Evolutionary conservation across 495 filamentous ascomycete species (phyloP).

Genomic region (Articulospora tetracladia): DNA sequence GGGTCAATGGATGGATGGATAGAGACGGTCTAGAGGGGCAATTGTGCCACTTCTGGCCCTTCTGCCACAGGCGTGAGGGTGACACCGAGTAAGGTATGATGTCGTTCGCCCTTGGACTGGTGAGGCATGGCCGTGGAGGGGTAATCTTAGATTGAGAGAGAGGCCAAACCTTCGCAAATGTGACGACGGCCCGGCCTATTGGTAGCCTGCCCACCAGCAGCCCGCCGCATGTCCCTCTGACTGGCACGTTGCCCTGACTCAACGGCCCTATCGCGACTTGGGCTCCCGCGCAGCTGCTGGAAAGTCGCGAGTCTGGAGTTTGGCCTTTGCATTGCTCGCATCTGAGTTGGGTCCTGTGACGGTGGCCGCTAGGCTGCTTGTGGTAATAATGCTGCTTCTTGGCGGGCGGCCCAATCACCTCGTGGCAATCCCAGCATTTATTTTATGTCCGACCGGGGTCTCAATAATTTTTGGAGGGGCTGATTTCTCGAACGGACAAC

Average conservation of each 20-base stretch:
- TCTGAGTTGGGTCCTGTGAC: neutral
- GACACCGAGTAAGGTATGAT: neutral
- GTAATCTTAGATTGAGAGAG: too few relatives aligned
- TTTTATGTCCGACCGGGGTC: neutral
- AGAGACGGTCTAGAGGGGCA: neutral
- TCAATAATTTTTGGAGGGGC: slow-evolving; percentile 1
- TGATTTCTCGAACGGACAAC: slow-evolving; percentile 6
- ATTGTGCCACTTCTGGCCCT: neutral
- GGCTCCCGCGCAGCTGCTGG: too few relatives aligned
- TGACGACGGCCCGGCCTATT: too few relatives aligned
- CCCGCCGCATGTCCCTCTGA: too few relatives aligned
- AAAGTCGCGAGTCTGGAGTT: too few relatives aligned
- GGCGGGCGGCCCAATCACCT: neutral
- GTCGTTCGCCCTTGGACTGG: neutral
- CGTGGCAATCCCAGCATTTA: neutral
- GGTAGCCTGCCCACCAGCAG: too few relatives aligned
- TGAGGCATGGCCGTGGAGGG: neutral
- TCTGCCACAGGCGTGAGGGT: too few relatives aligned
- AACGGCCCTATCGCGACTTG: too few relatives aligned
- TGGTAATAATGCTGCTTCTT: neutral
- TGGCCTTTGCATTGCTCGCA: neutral
- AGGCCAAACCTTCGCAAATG: too few relatives aligned
- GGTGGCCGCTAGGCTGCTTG: neutral
- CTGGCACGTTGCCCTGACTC: too few relatives aligned
- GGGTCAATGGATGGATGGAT: too few relatives aligned